Percentiles rank a stretch among this genome's conserved stretches.
Evolutionary conservation across 306 rosid genomes (phyloP).

Genomic region (Begonia fuchsioides): DNA sequence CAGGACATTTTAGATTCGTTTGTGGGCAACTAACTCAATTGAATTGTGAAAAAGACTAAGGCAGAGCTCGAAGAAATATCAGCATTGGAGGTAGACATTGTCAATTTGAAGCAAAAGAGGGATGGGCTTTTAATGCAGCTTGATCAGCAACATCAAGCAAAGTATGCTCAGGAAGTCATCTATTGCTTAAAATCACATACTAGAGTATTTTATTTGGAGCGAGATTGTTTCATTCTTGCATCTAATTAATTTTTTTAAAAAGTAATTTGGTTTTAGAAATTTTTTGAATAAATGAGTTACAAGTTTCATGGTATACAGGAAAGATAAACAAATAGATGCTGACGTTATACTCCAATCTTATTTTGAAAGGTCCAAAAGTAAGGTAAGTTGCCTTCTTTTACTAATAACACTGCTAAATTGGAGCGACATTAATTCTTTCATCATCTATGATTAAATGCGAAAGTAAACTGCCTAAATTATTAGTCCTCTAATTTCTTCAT

Average conservation of each 20-base stretch:
- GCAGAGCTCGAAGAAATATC: constrained; percentile 57
- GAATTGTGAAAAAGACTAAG: constrained; percentile 40
- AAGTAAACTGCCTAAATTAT: too few relatives aligned
- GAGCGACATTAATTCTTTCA: neutral
- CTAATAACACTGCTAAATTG: neutral
- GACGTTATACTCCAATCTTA: constrained; percentile 29
- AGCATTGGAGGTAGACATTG: constrained; percentile 38
- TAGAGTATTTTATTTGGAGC: too few relatives aligned
- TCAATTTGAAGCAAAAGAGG: constrained; percentile 39
- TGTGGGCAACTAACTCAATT: constrained; percentile 5
- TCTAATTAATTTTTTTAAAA: too few relatives aligned
- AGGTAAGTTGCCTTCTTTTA: constrained; percentile 35
- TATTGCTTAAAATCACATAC: neutral
- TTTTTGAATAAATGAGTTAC: neutral
- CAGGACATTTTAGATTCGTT: neutral
- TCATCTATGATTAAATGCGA: too few relatives aligned
- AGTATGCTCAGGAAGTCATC: constrained; percentile 10
- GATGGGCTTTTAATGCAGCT: constrained; percentile 46
- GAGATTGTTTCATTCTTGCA: too few relatives aligned
- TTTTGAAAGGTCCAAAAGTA: constrained; percentile 37
- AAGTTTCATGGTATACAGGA: constrained; percentile 24
- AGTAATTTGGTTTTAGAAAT: too few relatives aligned
- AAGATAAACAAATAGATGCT: constrained; percentile 28
- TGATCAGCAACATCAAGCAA: constrained; percentile 26
- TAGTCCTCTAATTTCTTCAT: too few relatives aligned